These are phyloP conservation scores for Penicillium sp. DNA, from an alignment of 2,329 filamentous ascomycete genomes.

Conservation along the genomic window DNA sequence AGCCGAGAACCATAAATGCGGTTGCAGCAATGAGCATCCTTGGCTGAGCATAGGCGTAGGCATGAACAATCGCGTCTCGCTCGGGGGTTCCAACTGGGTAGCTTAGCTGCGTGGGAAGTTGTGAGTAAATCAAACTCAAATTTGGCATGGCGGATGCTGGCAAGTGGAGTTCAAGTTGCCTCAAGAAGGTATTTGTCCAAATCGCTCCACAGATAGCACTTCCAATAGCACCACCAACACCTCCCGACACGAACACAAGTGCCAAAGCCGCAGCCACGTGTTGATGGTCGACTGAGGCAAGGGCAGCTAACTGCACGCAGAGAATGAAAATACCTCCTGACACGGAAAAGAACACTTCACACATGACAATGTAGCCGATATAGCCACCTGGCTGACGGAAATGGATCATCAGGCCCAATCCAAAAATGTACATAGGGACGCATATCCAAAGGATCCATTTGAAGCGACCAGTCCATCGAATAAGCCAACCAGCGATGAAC, in stretches of 20 bases:
- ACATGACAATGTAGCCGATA: slow-evolving; percentile 61
- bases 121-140: slow-evolving; percentile 52
- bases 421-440: slow-evolving; percentile 58
- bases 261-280: slow-evolving; percentile 61
- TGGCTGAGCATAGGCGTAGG: slow-evolving; percentile 61
- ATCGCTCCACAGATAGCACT: slow-evolving; percentile 56
- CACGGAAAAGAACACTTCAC: slow-evolving; percentile 61
- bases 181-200: slow-evolving; percentile 55
- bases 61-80: slow-evolving; percentile 60
- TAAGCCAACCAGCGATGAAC: slow-evolving; percentile 56
- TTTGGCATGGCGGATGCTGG: slow-evolving; percentile 34
- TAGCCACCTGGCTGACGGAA: slow-evolving; percentile 53
- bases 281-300: slow-evolving; percentile 59
- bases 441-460: slow-evolving; percentile 58
- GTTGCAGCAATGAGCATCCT: slow-evolving; percentile 57
- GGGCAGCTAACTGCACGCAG: slow-evolving; percentile 58
- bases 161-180: slow-evolving; percentile 50
- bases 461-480: slow-evolving; percentile 57
- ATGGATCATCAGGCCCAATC: slow-evolving; percentile 59
- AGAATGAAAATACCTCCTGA: slow-evolving; percentile 58
- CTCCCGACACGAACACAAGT: slow-evolving; percentile 58
- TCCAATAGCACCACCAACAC: slow-evolving; percentile 61
- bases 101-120: slow-evolving; percentile 49
- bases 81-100: slow-evolving; percentile 51
- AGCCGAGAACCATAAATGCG: slow-evolving; percentile 46